Base-by-base conservation (phyloP, 2,329 filamentous ascomycete genomes). In the Fusarium sp. region DNA sequence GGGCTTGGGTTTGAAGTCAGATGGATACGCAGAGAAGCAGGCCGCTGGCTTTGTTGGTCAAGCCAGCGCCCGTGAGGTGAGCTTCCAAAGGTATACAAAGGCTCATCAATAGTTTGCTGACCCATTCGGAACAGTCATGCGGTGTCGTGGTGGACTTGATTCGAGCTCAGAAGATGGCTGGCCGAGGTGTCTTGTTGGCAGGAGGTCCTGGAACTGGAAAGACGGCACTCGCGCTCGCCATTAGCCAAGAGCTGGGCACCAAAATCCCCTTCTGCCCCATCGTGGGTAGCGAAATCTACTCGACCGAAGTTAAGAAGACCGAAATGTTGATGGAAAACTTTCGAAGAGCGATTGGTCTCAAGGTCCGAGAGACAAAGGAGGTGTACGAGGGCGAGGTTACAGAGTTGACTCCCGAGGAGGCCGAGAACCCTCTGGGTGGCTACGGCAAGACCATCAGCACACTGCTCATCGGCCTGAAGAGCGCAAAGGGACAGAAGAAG, bases 261-360 rank as follows among this genome's bases (percentile, higher is more conserved):
- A 98, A 98, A 87, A 97, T 99, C 67, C 97, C 97, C 8, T 99
- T 99, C 83, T 98, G 97, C 84, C 95, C 96, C 43, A 98, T 99
- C 81, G 97, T 98, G 63, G 97, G 95, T 78, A 98, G 95, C 87
- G 97, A 99, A 85, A 93, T 99, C 80, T 99, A 98, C 86, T 98
- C 95, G 77, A 93, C 96, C 54, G 97, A 99, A 85, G 95, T 99
- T 74, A 99, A 99, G 91, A 99, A 99, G 91, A 99, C 97, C 59
- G 97, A 99, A 85, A 93, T 97, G 76, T 87, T 99, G 82, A 98
- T 98, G 97, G 97, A 99, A 88, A 98, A 98, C 87, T 99, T 99
- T 84, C 91, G 97, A 82, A 90, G 97, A 81, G 97, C 97, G 68
- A 99, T 99, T 83, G 97, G 96, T 37, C 89, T 99, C 77, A 95